Percentiles rank a stretch among this genome's conserved stretches.
These are phyloP conservation scores for Cladosporium phlei DNA, from an alignment of 2,329 filamentous ascomycete species.

Conservation along the genomic window DNA sequence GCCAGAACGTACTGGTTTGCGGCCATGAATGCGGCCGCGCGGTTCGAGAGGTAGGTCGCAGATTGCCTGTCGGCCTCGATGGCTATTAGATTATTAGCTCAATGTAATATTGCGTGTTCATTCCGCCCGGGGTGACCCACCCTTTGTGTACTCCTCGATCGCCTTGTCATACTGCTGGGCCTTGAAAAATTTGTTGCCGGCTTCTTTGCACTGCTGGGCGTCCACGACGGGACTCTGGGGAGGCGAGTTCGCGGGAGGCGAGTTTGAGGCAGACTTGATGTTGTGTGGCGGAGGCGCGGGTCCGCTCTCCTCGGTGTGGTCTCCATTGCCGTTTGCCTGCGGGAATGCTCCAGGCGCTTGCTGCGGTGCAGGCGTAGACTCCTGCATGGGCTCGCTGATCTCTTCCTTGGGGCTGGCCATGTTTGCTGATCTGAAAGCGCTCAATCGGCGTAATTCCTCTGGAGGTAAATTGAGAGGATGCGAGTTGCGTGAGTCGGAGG, in stretches of 20 bases:
- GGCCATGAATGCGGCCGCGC: constrained; percentile 89
- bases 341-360: constrained; percentile 43
- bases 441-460: constrained; percentile 76
- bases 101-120: constrained; percentile 7
- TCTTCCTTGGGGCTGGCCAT: constrained; percentile 22
- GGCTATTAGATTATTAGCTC: constrained; percentile 50
- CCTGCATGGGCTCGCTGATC: constrained; percentile 28
- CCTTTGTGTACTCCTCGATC: constrained; percentile 91
- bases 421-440: constrained; percentile 46
- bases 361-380: constrained; percentile 29
- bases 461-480: constrained; percentile 89
- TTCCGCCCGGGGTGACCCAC: constrained; percentile 49
- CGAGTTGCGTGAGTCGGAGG: constrained; percentile 54
- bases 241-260: constrained; percentile 31
- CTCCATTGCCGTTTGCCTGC: constrained; percentile 47
- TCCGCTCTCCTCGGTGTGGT: constrained; percentile 38
- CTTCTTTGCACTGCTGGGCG: constrained; percentile 84
- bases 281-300: constrained; percentile 71
- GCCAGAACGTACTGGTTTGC: constrained; percentile 74
- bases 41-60: constrained; percentile 87
- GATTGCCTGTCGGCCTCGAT: constrained; percentile 82
- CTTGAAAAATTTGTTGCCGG: constrained; percentile 96
- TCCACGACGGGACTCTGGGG: constrained; percentile 55
- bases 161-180: constrained; percentile 83
- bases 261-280: constrained; percentile 44